phyloP scores from a whole-genome alignment of 1,139 yeast genomes.

The Wickerhamomyces sp. region DNA sequence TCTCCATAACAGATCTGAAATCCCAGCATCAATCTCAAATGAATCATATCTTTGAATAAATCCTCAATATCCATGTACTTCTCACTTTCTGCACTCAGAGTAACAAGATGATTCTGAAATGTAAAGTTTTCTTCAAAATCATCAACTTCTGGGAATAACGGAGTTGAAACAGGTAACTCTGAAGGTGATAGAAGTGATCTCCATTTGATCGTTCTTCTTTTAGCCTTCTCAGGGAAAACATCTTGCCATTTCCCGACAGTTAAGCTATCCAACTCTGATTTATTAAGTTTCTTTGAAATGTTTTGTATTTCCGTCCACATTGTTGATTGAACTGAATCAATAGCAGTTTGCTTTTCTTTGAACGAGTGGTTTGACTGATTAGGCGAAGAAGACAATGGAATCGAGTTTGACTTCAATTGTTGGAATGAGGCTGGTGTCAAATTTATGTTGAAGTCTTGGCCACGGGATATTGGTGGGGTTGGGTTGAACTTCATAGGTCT shows the following conservation, averaged over 20 bases:
- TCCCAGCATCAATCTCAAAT: conserved; percentile 75
- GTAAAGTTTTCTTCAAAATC: conserved; percentile 64
- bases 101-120: conserved; percentile 38
- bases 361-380: background rate
- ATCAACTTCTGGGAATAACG: conserved; percentile 63
- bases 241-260: conserved; percentile 79
- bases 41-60: conserved; percentile 82
- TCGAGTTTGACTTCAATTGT: conserved; percentile 1
- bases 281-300: conserved; percentile 57
- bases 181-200: conserved; percentile 91
- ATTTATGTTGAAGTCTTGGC: too few species aligned
- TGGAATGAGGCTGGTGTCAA: background rate
- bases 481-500: conserved; percentile 5
- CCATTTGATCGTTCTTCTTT: conserved; percentile 80
- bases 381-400: conserved; percentile 9
- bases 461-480: background rate
- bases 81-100: conserved; percentile 33
- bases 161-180: conserved; percentile 75
- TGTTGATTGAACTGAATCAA: conserved; percentile 20
- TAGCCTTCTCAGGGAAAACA: conserved; percentile 70
- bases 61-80: conserved; percentile 47
- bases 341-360: conserved; percentile 13
- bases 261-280: conserved; percentile 38
- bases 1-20: conserved; percentile 84
- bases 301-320: conserved; percentile 67